phyloP scores from a whole-genome alignment of 2,329 filamentous ascomycete species.

The Aspergillus sp. region DNA sequence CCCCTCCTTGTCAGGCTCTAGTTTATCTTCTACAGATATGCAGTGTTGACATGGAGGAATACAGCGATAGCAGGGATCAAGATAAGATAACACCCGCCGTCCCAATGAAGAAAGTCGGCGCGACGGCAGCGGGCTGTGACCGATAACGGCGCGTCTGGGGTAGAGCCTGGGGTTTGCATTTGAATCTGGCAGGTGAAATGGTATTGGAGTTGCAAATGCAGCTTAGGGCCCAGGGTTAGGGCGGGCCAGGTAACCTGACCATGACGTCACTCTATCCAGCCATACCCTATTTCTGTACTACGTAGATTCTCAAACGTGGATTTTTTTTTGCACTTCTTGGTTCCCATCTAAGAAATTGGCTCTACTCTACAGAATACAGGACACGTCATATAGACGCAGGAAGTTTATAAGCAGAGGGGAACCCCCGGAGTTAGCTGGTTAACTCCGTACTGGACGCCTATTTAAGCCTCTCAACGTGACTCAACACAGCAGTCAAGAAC shows the following conservation, averaged over 20 bases:
- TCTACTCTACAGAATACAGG: too few species aligned
- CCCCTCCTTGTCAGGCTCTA: neutral
- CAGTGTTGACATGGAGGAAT: neutral
- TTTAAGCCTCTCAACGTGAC: neutral
- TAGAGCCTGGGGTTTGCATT: neutral
- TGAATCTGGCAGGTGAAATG: neutral
- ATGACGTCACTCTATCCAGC: too few species aligned
- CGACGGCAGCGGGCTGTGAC: neutral
- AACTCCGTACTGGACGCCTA: neutral
- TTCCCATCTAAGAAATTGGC: too few species aligned
- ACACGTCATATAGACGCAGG: too few species aligned
- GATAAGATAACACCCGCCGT: neutral
- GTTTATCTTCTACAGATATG: neutral
- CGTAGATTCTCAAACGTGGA: too few species aligned
- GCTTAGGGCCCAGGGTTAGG: neutral
- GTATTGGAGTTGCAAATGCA: too few species aligned
- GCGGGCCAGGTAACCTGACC: too few species aligned
- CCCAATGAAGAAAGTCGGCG: conserved; percentile 1
- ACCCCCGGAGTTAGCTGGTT: neutral
- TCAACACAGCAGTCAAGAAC: neutral
- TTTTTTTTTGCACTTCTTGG: too few species aligned
- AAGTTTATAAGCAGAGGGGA: too few species aligned
- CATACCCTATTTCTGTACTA: too few species aligned
- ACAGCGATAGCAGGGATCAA: neutral
- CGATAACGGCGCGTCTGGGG: neutral